Base-by-base conservation (phyloP, 495 filamentous ascomycete genomes). In the Lasiosphaeria hispida region DNA sequence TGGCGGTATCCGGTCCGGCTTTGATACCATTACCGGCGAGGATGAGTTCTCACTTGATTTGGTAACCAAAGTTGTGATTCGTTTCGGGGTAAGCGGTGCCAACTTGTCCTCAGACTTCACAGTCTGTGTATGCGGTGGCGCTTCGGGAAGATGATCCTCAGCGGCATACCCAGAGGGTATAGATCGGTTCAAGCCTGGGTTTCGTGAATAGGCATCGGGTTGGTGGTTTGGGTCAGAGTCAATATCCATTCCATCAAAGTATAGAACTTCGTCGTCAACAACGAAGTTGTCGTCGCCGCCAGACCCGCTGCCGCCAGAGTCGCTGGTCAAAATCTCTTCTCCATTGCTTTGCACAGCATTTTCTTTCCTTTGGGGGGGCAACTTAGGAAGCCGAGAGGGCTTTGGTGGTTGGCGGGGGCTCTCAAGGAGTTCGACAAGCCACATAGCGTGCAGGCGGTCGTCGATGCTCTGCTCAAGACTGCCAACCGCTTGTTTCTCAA, bases 401-500 rank as follows among this genome's bases (percentile, higher is more conserved):
- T 74, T 84, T 7, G 77, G 74, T 0, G 88, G 87, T 43, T 75
- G 75, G 4, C 53, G 62, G 1, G 76, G 69, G 18, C 72, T 71
- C 53, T 77, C 66, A 17, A 91, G 74, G 1, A 86, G 44, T 3
- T 60, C 63, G 14, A 87, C 72, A 47, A 74, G 77, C 83, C 84
- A 91, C 19, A 64, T 67, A 7, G 74, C 59, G 18, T 82, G 68
- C 65, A 82, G 80, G 9, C 75, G 80, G 36, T 85, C 76, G 30
- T 77, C 79, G n/a, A 96, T 68, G 6, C 76, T 89, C 4, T 66
- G 62, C 43, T 90, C 81, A 68, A 95, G 66, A 41, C 72, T 34
- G 13, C 23, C 77, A n/a, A 65, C 62, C 47, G 81, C 82, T 55
- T 80, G 80, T n/a, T 70, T 69, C 14, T 68, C 60, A 11, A 93